Evolutionary conservation across 176 grass and related monocot genomes (phyloP), one percentile per base, ranked within the genome.

Genomic region (Olyra latifolia): DNA sequence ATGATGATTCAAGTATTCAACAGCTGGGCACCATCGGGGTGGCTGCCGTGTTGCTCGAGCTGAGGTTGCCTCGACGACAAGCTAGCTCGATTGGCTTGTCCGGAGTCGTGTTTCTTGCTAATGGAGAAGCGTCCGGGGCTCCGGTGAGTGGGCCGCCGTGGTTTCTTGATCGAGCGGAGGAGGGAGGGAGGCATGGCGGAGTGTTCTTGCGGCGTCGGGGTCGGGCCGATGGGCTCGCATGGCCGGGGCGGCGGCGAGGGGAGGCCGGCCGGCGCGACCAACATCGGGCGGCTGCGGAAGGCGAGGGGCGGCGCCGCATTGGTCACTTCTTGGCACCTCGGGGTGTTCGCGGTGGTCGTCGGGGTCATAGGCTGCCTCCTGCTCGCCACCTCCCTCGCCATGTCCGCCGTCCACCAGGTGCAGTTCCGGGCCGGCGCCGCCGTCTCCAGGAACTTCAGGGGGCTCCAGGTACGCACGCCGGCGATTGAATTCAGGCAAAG

Each of bases 351-450:
- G 54, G 87, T 82, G 24, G 88, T 79, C 23, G 63, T 93, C 48
- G 90, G 83, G 6, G 30, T 93, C 83, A 83, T 93, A 86, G 85
- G 92, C 14, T 89, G 87, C 66, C 62, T 95, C 79, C 81, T 98
- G 59, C 54, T 98, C 10, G 69, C 86, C 53, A 88, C 93, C 64
- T 98, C 96, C 54, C 67, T 98, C 74, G 80, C 87, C 81, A 81
- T 98, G 86, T 85, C 90, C 76, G 82, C 89, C 49, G 80, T 94
- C 27, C 96, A 95, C 53, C 89, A 91, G 71, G 71, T 95, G 39
- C 83, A 85, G 50, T 93, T 91, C 75, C 68, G 57, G 45, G 73
- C 80, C 72, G 71, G 55, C 61, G 64, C 80, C 61, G 64, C 80
- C 50, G 72, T 82, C 56, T 75, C 71, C 23, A 74, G 74, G 22